These are phyloP conservation scores for Phallus indusiatus DNA, from an alignment of 768 basidiomycete species.

Conservation along the genomic window DNA sequence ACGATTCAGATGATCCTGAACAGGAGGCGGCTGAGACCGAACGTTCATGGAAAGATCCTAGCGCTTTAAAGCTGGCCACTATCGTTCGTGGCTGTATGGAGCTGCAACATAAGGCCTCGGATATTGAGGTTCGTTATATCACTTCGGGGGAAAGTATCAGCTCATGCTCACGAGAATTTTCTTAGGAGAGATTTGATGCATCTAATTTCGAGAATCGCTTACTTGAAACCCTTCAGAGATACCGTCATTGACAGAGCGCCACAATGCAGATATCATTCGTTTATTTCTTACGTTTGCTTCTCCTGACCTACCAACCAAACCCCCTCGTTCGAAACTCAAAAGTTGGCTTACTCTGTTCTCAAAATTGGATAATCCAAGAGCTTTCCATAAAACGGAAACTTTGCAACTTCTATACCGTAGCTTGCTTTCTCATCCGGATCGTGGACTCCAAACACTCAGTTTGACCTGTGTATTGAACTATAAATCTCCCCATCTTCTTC, in stretches of 20 bases:
- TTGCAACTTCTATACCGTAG: constrained; percentile 58
- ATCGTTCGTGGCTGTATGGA: constrained; percentile 40
- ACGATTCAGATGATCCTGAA: neutral
- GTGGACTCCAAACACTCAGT: constrained; percentile 61
- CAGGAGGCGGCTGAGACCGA: constrained; percentile 52
- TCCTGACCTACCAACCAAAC: constrained; percentile 14
- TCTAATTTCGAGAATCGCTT: constrained; percentile 76
- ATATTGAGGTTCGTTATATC: constrained; percentile 22
- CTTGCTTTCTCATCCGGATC: constrained; percentile 82
- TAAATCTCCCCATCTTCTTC: constrained; percentile 48
- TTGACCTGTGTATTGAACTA: constrained; percentile 77
- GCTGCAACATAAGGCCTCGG: constrained; percentile 23
- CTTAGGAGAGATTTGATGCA: constrained; percentile 52
- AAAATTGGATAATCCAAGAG: constrained; percentile 91
- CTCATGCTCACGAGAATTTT: neutral
- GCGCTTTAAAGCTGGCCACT: constrained; percentile 49
- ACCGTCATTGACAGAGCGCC: constrained; percentile 68
- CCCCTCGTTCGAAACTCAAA: constrained; percentile 46
- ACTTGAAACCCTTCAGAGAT: constrained; percentile 59
- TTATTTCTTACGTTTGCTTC: constrained; percentile 51
- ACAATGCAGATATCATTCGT: constrained; percentile 81
- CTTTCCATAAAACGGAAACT: constrained; percentile 56
- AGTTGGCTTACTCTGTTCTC: constrained; percentile 81
- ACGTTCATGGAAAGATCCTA: constrained; percentile 67
- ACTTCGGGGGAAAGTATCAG: too few relatives aligned